Evolutionary conservation across 176 grass and related monocot genomes (phyloP).

Genomic region (Eleusine indica): DNA sequence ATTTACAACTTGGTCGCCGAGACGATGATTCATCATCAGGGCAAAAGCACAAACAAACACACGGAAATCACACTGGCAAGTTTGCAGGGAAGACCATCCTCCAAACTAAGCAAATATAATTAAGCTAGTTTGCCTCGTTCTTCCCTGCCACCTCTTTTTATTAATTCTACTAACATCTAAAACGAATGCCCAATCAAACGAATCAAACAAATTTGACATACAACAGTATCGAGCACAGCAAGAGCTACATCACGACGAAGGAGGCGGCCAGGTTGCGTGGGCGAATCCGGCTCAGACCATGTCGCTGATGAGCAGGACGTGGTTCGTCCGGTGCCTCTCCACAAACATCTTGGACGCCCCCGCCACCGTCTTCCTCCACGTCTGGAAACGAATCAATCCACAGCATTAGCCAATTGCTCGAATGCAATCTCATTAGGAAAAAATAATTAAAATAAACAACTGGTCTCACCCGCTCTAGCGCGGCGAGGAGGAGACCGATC

Average conservation of each 20-base stretch:
- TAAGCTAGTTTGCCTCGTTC: not conserved
- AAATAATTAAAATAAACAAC: not conserved
- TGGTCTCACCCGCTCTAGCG: constrained; percentile 64
- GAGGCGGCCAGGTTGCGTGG: not conserved
- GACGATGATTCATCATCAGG: constrained; percentile 2
- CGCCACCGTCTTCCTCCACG: constrained; percentile 89
- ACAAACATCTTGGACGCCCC: constrained; percentile 94
- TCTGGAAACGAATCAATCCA: constrained; percentile 24
- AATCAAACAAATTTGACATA: constrained; percentile 6
- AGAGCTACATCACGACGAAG: not conserved
- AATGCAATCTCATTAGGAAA: not conserved
- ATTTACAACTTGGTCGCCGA: constrained; percentile 42
- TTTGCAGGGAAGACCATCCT: not conserved
- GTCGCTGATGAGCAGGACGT: constrained; percentile 86
- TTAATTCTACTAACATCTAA: not conserved
- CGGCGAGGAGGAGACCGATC: constrained; percentile 64
- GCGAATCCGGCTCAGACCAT: constrained; percentile 45
- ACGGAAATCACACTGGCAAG: constrained; percentile 17
- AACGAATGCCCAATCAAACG: constrained; percentile 9
- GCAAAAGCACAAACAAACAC: constrained; percentile 3
- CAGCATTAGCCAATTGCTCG: not conserved
- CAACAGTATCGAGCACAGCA: constrained; percentile 5
- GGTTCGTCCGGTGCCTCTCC: constrained; percentile 71
- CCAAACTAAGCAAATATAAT: not conserved
- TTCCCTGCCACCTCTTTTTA: constrained; percentile 26